Evolutionary conservation across 2,329 filamentous ascomycete genomes (phyloP).

Genomic region (Dactylellina leptospora): DNA sequence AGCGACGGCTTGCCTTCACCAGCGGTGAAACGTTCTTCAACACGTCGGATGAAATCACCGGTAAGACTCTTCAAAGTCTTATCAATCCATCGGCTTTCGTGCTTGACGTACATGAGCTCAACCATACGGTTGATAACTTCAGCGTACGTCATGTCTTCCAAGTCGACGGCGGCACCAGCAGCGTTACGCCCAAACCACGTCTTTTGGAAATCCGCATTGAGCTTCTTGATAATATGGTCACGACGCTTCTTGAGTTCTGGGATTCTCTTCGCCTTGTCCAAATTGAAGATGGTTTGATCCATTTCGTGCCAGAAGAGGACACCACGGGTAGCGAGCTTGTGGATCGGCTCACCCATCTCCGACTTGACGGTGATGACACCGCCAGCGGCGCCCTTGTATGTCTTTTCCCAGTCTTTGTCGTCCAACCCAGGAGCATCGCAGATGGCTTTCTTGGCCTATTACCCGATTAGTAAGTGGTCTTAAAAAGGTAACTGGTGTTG

Average conservation of each 20-base stretch:
- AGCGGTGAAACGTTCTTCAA: constrained; percentile 95
- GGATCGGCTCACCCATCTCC: constrained; percentile 99
- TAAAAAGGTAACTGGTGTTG: not conserved
- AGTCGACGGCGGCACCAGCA: constrained; percentile 79
- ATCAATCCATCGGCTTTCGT: constrained; percentile 91
- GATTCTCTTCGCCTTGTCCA: constrained; percentile 93
- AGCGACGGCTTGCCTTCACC: constrained; percentile 76
- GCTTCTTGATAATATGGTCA: constrained; percentile 90
- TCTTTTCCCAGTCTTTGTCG: constrained; percentile 87
- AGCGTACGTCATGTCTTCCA: constrained; percentile 95
- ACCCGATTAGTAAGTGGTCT: constrained; percentile 13
- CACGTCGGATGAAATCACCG: constrained; percentile 93
- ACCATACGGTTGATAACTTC: constrained; percentile 88
- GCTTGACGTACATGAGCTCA: constrained; percentile 88
- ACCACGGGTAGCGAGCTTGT: constrained; percentile 96
- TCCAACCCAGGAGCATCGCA: constrained; percentile 83
- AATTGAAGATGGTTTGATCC: constrained; percentile 96
- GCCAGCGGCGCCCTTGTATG: constrained; percentile 88
- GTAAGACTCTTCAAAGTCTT: constrained; percentile 81
- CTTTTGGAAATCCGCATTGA: constrained; percentile 96
- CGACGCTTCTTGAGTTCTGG: constrained; percentile 87
- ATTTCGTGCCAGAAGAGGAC: constrained; percentile 95
- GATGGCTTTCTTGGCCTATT: constrained; percentile 82
- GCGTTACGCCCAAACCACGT: constrained; percentile 93
- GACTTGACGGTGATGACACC: constrained; percentile 96